These are phyloP conservation scores for Coleophoma crateriformis DNA, from an alignment of 2,329 filamentous ascomycete species.

Conservation along the genomic window DNA sequence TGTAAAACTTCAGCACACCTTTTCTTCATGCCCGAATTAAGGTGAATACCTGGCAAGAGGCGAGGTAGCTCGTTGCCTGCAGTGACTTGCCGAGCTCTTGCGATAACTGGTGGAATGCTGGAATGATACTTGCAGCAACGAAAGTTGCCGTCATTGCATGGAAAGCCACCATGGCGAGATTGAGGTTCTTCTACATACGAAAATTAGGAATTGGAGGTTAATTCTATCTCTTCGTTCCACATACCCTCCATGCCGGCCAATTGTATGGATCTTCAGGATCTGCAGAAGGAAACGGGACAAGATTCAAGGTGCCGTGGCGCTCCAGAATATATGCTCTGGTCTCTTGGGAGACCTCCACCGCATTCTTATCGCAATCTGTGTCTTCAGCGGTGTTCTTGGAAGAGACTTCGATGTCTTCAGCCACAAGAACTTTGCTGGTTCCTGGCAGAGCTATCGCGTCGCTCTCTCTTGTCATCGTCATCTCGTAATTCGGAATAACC, in stretches of 20 bases:
- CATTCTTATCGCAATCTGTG: too few relatives aligned
- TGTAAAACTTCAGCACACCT: conserved; percentile 24
- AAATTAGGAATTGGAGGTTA: not conserved
- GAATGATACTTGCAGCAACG: conserved; percentile 42
- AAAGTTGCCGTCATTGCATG: conserved; percentile 49
- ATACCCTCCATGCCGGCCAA: conserved; percentile 44
- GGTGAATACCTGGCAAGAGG: conserved; percentile 22
- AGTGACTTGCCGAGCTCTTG: conserved; percentile 37
- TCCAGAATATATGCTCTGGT: conserved; percentile 43
- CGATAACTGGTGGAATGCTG: conserved; percentile 41
- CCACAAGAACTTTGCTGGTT: too few relatives aligned
- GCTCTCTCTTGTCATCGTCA: too few relatives aligned
- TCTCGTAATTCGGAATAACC: too few relatives aligned
- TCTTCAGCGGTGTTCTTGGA: too few relatives aligned
- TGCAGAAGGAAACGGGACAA: conserved; percentile 44
- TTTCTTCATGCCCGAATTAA: too few relatives aligned
- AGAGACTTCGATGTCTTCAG: too few relatives aligned
- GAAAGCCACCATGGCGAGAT: conserved; percentile 43
- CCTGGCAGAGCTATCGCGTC: too few relatives aligned
- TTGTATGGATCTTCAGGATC: conserved; percentile 47
- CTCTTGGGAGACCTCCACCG: not conserved
- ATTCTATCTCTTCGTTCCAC: not conserved
- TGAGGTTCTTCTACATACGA: conserved; percentile 34
- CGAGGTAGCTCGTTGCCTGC: conserved; percentile 40
- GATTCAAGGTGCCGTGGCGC: conserved; percentile 45